These are phyloP conservation scores for Lactarius quietus DNA, from an alignment of 768 basidiomycete genomes.

Conservation along the genomic window DNA sequence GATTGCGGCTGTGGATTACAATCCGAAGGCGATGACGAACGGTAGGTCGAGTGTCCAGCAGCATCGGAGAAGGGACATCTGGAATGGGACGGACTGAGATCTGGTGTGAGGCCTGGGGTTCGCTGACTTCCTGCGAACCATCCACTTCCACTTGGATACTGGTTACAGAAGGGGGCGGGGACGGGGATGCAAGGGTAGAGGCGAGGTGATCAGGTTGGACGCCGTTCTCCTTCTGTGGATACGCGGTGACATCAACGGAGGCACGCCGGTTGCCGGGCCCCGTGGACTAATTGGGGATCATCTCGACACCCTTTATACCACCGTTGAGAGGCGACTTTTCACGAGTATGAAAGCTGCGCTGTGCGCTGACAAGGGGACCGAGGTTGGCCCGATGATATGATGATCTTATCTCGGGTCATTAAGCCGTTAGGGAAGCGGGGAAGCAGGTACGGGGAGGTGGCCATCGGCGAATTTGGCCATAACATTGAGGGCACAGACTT, in stretches of 20 bases:
- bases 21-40: constrained; percentile 24
- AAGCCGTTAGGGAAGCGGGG: constrained; percentile 30
- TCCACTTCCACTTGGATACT: constrained; percentile 29
- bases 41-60: constrained; percentile 8
- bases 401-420: constrained; percentile 12
- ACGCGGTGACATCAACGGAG: constrained; percentile 14
- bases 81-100: neutral
- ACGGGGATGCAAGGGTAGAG: constrained; percentile 23
- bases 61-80: neutral
- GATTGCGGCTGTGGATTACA: constrained; percentile 13
- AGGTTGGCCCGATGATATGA: constrained; percentile 45
- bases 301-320: constrained; percentile 62
- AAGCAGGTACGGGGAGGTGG: constrained; percentile 30
- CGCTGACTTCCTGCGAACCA: constrained; percentile 8
- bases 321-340: constrained; percentile 55
- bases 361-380: constrained; percentile 59
- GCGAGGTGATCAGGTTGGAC: neutral
- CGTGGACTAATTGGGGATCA: constrained; percentile 35
- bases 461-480: constrained; percentile 62
- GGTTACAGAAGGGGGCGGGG: constrained; percentile 17
- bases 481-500: constrained; percentile 59
- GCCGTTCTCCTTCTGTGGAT: neutral
- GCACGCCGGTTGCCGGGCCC: constrained; percentile 12
- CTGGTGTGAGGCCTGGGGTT: neutral
- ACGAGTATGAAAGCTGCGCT: constrained; percentile 59